phyloP scores from a whole-genome alignment of 2,329 filamentous ascomycete genomes.

The Coniella lustricola region DNA sequence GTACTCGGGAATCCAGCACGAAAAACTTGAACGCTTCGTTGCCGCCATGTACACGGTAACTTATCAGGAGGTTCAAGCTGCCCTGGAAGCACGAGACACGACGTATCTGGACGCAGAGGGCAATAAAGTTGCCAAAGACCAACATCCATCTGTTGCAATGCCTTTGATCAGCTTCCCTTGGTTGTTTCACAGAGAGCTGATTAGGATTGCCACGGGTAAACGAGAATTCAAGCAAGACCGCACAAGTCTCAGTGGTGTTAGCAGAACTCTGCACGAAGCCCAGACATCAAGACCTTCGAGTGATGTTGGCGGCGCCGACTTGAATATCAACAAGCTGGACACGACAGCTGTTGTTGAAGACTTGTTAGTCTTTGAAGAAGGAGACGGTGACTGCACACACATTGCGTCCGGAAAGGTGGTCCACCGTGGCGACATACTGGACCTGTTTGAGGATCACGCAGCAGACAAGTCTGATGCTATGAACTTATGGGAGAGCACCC shows the following conservation, averaged over 20 bases:
- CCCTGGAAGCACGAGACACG: conserved; percentile 38
- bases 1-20: conserved; percentile 40
- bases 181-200: conserved; percentile 71
- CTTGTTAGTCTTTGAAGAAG: conserved; percentile 9
- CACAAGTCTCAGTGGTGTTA: neutral
- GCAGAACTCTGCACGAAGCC: neutral
- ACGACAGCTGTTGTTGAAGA: conserved; percentile 1
- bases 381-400: conserved; percentile 20
- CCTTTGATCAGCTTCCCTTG: conserved; percentile 92
- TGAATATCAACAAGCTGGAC: neutral
- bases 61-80: conserved; percentile 57
- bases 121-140: conserved; percentile 25
- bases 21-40: conserved; percentile 62
- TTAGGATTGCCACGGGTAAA: conserved; percentile 53
- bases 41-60: conserved; percentile 87
- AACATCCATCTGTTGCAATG: conserved; percentile 38
- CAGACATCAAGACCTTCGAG: neutral
- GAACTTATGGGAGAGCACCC: too few relatives aligned
- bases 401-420: conserved; percentile 24
- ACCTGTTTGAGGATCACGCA: conserved; percentile 23
- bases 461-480: too few relatives aligned
- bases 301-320: too few relatives aligned
- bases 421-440: conserved; percentile 27
- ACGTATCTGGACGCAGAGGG: conserved; percentile 17
- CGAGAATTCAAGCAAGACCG: neutral